Evolutionary conservation across 306 rosid genomes (phyloP).

Genomic region (Hippophae rhamnoides): DNA sequence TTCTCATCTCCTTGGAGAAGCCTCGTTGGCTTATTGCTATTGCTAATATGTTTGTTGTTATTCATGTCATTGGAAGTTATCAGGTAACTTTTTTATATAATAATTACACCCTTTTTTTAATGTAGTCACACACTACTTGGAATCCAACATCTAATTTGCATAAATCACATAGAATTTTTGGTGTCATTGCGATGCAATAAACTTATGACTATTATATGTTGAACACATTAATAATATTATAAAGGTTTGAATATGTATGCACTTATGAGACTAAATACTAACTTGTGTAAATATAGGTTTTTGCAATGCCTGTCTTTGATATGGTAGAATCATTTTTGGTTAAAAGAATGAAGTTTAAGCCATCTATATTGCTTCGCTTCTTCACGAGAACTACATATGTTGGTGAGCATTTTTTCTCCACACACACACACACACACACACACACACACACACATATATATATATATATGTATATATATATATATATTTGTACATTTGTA

Average conservation of each 20-base stretch:
- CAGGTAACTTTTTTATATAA: slow-evolving; percentile 5
- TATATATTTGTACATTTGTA: too few relatives aligned
- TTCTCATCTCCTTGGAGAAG: slow-evolving; percentile 27
- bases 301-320: slow-evolving; percentile 34
- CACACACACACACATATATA: not conserved
- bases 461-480: too few relatives aligned
- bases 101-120: too few relatives aligned
- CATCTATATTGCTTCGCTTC: slow-evolving; percentile 24
- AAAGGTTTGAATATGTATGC: too few relatives aligned
- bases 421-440: too few relatives aligned
- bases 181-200: not conserved
- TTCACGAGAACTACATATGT: slow-evolving; percentile 19
- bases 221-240: too few relatives aligned
- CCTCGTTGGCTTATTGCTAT: slow-evolving; percentile 26
- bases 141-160: too few relatives aligned
- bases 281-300: slow-evolving; percentile 11
- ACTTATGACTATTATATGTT: too few relatives aligned
- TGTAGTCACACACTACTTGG: too few relatives aligned
- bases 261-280: not conserved
- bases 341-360: slow-evolving; percentile 23
- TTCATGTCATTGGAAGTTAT: slow-evolving; percentile 42
- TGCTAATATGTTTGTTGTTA: slow-evolving; percentile 30
- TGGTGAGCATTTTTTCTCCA: slow-evolving; percentile 12
- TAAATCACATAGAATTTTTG: too few relatives aligned
- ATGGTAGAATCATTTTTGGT: slow-evolving; percentile 23